Evolutionary conservation across 2,329 filamentous ascomycete species (phyloP), one percentile per base, ranked within the genome.

Genomic region (Aspergillus pseudonomiae): DNA sequence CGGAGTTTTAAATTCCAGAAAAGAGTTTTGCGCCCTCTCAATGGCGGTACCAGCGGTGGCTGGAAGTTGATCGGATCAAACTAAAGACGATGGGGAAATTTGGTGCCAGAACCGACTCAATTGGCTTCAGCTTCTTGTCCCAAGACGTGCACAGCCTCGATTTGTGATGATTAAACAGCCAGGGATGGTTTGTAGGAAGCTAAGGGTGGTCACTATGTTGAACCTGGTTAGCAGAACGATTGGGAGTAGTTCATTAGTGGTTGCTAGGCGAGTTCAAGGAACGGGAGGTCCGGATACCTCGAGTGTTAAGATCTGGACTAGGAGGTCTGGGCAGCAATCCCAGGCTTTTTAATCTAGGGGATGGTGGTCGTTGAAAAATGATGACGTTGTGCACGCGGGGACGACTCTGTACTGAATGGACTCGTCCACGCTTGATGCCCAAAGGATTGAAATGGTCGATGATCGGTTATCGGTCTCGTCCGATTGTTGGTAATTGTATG

Each of bases 121-220:
- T 36, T 36, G 34, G 34, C 34, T 36, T 14, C 53, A 34, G 41
- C 54, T 57, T 57, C 28, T n/a, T 30, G 24, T 36, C 34, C 36
- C 41, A 34, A 32, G 43, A 58, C 39, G 36, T 58, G 56, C 56
- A 58, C 56, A 58, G 56, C 56, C 56, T 58, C 56, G 34, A 53
- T 53, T 10, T 21, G 26, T 21, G 52, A 36, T 54, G 30, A 34
- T 34, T 53, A n/a, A 34, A 34, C 52, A 30, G 30, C 9, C 52
- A 54, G 52, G 52, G 52, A 54, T 54, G n/a, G 32, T 16, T 36
- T 36, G 34, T 36, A 30, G 52, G 19, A 36, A 36, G 24, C 46
- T 30, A 28, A 50, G 24, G 45, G 19, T 53, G 26, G 28, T 19
- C 9, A 53, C 28, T 32, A 34, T 12, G 12, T 34, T 21, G 26